Evolutionary conservation across 2,329 filamentous ascomycete genomes (phyloP), one percentile per base, ranked within the genome.

Genomic region (Alternaria burnsii): DNA sequence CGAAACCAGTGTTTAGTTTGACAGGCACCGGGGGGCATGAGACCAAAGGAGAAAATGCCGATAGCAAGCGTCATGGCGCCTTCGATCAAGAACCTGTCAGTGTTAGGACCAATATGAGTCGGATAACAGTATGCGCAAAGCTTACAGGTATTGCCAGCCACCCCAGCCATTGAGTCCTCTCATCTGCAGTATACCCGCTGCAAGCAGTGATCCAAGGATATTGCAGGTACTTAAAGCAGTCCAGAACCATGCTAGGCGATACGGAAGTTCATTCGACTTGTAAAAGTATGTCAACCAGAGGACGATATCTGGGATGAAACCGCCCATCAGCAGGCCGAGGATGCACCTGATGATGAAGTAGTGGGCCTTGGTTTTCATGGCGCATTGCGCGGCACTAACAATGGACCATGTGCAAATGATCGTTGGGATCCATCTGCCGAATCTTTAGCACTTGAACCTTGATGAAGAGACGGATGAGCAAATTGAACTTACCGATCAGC

Each of bases 1-100:
- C 86, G 82, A 68, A 86, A 86, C 83, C 84, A 86, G 46, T 81
- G 84, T 42, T 80, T 81, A 0, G 86, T 88, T 62, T 87, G 82
- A 4, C 59, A 62, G 2, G 75, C 68, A n/a, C 71, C 76, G 0
- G 76, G 72, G 3, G 86, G 86, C 82, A 89, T 86, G 22, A 87
- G 79, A 11, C 84, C 80, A 66, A 82, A 87, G 0, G 85, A 82
- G 10, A 84, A 70, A 0, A 88, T 52, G 2, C 87, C 87, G 24
- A 89, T 80, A 3, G 77, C 32, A 1, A 86, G 70, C 0, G 85
- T 88, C 38, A 88, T 78, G 3, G 83, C 60, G 0, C 85, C 86
- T 65, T 89, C 87, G 28, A 89, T 80, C 0, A 88, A 71, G 65
- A 88, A 72, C 2, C 69, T 72, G 41, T 85, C 74, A 82, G 18